Conservation (phyloP, 495 filamentous ascomycete species). For the Penicillium pancosmium region DNA sequence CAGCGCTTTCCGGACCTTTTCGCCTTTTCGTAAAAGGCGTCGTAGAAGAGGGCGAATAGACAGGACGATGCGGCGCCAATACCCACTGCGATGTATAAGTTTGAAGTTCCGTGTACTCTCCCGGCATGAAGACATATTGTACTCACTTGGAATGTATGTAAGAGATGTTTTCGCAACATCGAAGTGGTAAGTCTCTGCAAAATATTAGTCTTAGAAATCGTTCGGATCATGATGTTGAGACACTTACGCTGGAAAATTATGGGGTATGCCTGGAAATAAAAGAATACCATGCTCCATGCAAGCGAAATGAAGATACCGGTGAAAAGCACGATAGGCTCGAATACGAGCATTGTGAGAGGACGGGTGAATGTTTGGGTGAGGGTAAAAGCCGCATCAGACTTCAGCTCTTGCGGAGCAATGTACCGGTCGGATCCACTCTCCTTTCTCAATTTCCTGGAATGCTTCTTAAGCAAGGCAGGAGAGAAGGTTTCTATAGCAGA, state of each 20-base stretch:
- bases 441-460: slow-evolving; percentile 65
- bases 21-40: slow-evolving; percentile 50
- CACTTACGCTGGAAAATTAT: slow-evolving; percentile 57
- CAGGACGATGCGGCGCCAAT: slow-evolving; percentile 40
- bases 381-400: slow-evolving; percentile 42
- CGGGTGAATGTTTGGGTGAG: slow-evolving; percentile 49
- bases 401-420: slow-evolving; percentile 42
- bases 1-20: slow-evolving; percentile 39
- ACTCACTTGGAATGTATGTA: slow-evolving; percentile 45
- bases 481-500: slow-evolving; percentile 63
- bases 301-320: slow-evolving; percentile 69
- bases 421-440: slow-evolving; percentile 52
- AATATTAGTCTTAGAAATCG: background rate
- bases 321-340: slow-evolving; percentile 67
- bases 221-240: background rate
- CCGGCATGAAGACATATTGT: too few species aligned
- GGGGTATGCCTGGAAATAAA: slow-evolving; percentile 70
- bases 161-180: slow-evolving; percentile 43
- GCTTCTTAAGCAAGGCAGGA: slow-evolving; percentile 64
- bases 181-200: slow-evolving; percentile 37
- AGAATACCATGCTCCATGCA: slow-evolving; percentile 72
- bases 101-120: background rate
- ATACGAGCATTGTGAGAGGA: slow-evolving; percentile 48
- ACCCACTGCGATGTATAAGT: slow-evolving; percentile 34
- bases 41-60: slow-evolving; percentile 55